Evolutionary conservation across 768 basidiomycete species (phyloP).

Genomic region (Infundibulicybe gibba): DNA sequence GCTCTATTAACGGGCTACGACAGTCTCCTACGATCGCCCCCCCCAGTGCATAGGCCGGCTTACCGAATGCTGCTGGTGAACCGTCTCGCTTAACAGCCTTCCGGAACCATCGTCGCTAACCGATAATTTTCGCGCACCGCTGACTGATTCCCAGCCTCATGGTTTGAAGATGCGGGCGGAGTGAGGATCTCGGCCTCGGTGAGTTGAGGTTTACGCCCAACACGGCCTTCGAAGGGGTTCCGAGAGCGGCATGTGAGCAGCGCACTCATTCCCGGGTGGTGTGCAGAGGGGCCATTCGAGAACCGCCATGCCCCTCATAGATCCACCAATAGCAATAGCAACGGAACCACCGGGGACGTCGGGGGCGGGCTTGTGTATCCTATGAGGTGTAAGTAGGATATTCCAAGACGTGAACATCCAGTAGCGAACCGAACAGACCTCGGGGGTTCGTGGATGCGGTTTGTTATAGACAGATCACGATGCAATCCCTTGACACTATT

Average conservation of each 20-base stretch:
- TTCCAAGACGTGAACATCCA: neutral
- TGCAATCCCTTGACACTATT: too few species aligned
- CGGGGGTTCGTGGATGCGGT: too few species aligned
- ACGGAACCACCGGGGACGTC: conserved; percentile 78
- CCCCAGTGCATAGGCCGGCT: too few species aligned
- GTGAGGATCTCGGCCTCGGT: too few species aligned
- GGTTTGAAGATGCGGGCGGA: neutral
- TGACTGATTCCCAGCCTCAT: too few species aligned
- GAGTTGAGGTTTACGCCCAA: conserved; percentile 48
- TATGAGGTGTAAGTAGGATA: conserved; percentile 17
- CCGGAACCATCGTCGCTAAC: too few species aligned
- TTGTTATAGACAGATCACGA: too few species aligned
- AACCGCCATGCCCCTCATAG: conserved; percentile 98
- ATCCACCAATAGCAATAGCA: conserved; percentile 92
- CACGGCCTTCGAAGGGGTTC: conserved; percentile 88
- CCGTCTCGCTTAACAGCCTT: too few species aligned
- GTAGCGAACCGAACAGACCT: conserved; percentile 65
- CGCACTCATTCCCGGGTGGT: conserved; percentile 81
- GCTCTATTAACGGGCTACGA: too few species aligned
- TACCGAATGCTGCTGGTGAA: too few species aligned
- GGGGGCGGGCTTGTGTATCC: conserved; percentile 84
- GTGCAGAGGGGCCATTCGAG: conserved; percentile 94
- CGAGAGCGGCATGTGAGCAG: conserved; percentile 86
- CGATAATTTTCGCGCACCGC: too few species aligned
- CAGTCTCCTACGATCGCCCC: too few species aligned